phyloP scores from a whole-genome alignment of 768 basidiomycete genomes.

The Russula foetens region DNA sequence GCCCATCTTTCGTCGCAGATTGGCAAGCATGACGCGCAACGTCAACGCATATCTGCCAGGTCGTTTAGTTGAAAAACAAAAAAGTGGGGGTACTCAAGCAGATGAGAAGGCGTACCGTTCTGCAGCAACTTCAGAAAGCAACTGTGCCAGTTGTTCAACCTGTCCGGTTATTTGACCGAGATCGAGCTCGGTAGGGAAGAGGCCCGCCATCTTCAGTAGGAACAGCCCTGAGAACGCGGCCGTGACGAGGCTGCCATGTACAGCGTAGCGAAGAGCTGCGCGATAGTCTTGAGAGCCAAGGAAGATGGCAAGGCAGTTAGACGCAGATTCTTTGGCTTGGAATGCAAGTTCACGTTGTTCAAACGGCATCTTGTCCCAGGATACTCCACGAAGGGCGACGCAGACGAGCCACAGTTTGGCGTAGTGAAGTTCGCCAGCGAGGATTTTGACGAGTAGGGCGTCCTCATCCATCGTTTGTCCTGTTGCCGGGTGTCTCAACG shows the following conservation, averaged over 20 bases:
- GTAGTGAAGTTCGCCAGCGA: constrained; percentile 83
- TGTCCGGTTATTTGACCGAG: constrained; percentile 67
- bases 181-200: constrained; percentile 83
- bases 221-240: constrained; percentile 89
- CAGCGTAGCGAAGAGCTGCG: constrained; percentile 85
- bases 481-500: constrained; percentile 25
- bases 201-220: constrained; percentile 88
- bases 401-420: constrained; percentile 95
- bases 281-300: constrained; percentile 73
- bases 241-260: constrained; percentile 88
- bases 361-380: constrained; percentile 95
- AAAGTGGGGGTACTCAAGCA: background rate
- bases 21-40: constrained; percentile 88
- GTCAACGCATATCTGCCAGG: constrained; percentile 74
- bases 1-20: constrained; percentile 82
- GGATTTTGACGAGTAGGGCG: constrained; percentile 76
- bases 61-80: background rate
- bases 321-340: constrained; percentile 90
- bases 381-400: constrained; percentile 81
- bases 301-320: constrained; percentile 78
- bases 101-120: constrained; percentile 48
- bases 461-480: constrained; percentile 80
- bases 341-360: constrained; percentile 93
- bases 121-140: constrained; percentile 88
- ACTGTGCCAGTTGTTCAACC: constrained; percentile 84